phyloP scores from a whole-genome alignment of 169 alveolate genomes.

The Plasmodium gaboni region DNA sequence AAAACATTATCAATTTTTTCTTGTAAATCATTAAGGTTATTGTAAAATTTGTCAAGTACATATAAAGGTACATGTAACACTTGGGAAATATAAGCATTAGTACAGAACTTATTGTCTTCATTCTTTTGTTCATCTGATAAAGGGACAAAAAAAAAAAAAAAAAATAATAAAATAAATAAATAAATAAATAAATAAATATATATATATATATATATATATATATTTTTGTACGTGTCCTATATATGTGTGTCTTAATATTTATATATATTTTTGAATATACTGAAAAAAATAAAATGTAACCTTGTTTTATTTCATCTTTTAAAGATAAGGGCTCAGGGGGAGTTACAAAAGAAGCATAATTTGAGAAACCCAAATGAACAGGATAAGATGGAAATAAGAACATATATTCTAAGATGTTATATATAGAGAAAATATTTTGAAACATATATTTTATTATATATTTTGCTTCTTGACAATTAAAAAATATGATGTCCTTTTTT shows the following conservation, averaged over 20 bases:
- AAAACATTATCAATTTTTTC: slow-evolving; percentile 21
- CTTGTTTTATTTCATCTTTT: slow-evolving; percentile 16
- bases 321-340: slow-evolving; percentile 14
- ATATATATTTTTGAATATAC: too few relatives aligned
- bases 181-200: neutral
- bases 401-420: slow-evolving; percentile 54
- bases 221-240: neutral
- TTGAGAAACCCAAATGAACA: slow-evolving; percentile 16
- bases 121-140: neutral
- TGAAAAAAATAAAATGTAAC: slow-evolving; percentile 13
- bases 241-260: neutral
- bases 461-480: slow-evolving; percentile 37
- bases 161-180: neutral
- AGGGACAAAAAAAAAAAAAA: neutral
- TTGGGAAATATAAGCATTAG: slow-evolving; percentile 45
- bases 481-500: neutral
- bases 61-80: slow-evolving; percentile 45
- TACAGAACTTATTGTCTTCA: slow-evolving; percentile 9
- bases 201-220: neutral
- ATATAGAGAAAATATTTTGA: slow-evolving; percentile 48
- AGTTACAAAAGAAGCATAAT: slow-evolving; percentile 4
- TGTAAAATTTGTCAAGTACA: slow-evolving; percentile 56
- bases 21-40: slow-evolving; percentile 7
- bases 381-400: slow-evolving; percentile 52
- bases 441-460: slow-evolving; percentile 66